Evolutionary conservation across 2,329 filamentous ascomycete genomes (phyloP).

Genomic region (Alternaria atra): DNA sequence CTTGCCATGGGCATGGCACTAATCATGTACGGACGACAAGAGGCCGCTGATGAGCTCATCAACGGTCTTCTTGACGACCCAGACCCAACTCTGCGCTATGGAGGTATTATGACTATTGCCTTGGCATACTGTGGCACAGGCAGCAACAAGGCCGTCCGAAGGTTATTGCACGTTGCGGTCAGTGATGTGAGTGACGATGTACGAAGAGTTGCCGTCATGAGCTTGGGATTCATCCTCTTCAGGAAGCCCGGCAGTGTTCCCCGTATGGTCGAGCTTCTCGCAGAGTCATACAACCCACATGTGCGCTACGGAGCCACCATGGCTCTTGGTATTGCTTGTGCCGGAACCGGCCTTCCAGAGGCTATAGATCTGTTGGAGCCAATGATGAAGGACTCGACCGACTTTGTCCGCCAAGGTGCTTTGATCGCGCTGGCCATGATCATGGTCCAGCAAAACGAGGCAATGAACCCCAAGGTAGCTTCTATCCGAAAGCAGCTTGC

Average conservation of each 20-base stretch:
- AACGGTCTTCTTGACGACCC: conserved; percentile 92
- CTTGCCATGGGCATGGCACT: conserved; percentile 95
- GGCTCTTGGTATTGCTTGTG: conserved; percentile 97
- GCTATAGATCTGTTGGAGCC: conserved; percentile 96
- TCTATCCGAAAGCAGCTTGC: conserved; percentile 90
- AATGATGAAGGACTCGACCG: conserved; percentile 99
- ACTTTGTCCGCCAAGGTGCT: conserved; percentile 97
- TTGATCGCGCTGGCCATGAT: conserved; percentile 97
- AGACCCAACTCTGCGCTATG: conserved; percentile 91
- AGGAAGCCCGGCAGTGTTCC: conserved; percentile 96
- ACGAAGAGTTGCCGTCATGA: conserved; percentile 94
- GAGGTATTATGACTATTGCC: conserved; percentile 98
- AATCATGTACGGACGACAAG: conserved; percentile 97
- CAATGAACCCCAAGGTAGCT: conserved; percentile 96
- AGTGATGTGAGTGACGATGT: conserved; percentile 99
- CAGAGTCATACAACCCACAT: conserved; percentile 98
- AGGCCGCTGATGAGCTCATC: conserved; percentile 92
- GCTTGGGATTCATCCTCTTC: conserved; percentile 97
- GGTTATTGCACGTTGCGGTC: conserved; percentile 92
- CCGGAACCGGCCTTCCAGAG: conserved; percentile 93
- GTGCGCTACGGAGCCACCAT: conserved; percentile 98
- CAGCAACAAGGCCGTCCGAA: conserved; percentile 98
- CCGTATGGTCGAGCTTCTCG: conserved; percentile 97
- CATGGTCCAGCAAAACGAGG: conserved; percentile 98
- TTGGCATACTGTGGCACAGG: conserved; percentile 96